Base-by-base conservation (phyloP, 177 flowering plant species). In the Telopea speciosissima region DNA sequence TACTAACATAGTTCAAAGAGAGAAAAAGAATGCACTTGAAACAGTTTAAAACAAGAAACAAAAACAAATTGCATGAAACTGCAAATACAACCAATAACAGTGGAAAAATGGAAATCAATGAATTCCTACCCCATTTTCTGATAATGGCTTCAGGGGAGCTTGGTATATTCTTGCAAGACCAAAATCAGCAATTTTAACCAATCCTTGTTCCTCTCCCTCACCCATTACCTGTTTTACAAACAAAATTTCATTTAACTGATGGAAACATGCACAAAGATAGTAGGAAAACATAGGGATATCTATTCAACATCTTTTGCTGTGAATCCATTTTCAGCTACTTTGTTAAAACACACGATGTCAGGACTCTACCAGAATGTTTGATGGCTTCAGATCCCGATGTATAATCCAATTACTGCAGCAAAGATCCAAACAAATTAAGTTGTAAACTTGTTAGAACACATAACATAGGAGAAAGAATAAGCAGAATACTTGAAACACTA, bases 141-240 rank as follows among this genome's bases (percentile, higher is more conserved):
- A 82, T 59, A 96, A 80, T 49, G 94, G 90, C 81, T 89, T 96
- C 76, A 91, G 69, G 24, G 99, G 99, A 75, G 90, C 97, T 79
- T 90, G 96, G 72, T 93, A 96, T 76, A 96, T 86, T 79, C 99
- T 87, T 54, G 99, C 99, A 65, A 96, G 95, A 66, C 99, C 99
- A 83, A 96, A 96, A 82, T 96, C 99, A 80, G 98, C 99, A 78
- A 96, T 90, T 81, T 96, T 96, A 22, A 96, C 92, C 63, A 96
- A 85, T 45, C 99, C 98, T 56, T 90, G 99, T 67, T 96, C 99
- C 8, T 96, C 99, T 76, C 93, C 98, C 16, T 96, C 99, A 60
- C 99, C 99, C 93, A 90, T 96, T 67, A 96, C 95, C 97, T 91
- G 85, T 26, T 67, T 19, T 62, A 33, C 16, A 42, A 10, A 76